Base-by-base conservation (phyloP, 169 alveolate species). In the Fabrea salina region DNA sequence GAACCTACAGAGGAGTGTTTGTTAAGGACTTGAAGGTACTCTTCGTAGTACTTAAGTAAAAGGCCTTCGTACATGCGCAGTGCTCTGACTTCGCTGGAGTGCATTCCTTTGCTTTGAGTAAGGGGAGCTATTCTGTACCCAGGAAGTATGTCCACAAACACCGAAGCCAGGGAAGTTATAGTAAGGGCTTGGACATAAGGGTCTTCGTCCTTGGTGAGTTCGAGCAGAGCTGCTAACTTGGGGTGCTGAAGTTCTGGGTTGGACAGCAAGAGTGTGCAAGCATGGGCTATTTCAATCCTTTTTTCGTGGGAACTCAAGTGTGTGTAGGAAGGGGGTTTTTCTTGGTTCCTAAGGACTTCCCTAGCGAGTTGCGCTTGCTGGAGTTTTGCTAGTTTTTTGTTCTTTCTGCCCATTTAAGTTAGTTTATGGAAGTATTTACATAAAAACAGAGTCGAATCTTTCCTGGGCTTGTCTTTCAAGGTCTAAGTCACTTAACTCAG, bases 161-260 rank as follows among this genome's bases (percentile, higher is more conserved):
- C 27, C 16, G 44, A 19, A 37, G 64, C 40, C n/a, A 68, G 66
- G 35, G 78, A 68, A 2, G 78, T 19, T 19, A 68, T 68, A 8
- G 78, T 30, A 16, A 68, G 66, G 25, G 78, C 57, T 43, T 44
- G 78, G 32, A 68, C 44, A 37, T 43, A 13, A n/a, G 13, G 37
- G 4, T 43, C 67, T 27, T 13, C 43, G 39, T 68, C 78, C 8
- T 68, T 44, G 30, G 50, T 19, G 0, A 68, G 39, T 30, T 68
- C 61, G 66, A 68, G 13, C 7, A 68, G 32, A 19, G 41, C 11
- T n/a, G 8, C 32, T 1, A 68, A 22, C 35, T 68, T 43, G n/a
- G 78, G 7, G 30, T n/a, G 19, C 41, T 68, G 78, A 13, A 68
- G 25, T 43, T 68, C 78, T n/a, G 78, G 78, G 61, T 43, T 40